Evolutionary conservation across 192 early-diverging fungal species (phyloP).

Genomic region (Rhizoclosmatium sp.): DNA sequence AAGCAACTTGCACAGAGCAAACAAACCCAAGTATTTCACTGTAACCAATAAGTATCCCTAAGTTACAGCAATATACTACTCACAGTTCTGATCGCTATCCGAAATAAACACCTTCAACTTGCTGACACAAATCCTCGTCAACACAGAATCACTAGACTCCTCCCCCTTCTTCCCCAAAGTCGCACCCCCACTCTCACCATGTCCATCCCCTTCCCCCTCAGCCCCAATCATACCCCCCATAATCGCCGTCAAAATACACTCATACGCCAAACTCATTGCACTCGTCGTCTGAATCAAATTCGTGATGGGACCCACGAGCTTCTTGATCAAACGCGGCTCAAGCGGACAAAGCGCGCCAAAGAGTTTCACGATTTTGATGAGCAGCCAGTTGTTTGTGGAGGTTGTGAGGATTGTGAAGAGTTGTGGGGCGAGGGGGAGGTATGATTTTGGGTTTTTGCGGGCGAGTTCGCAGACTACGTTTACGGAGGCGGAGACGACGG

Average conservation of each 20-base stretch:
- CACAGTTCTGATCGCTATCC: slow-evolving; percentile 91
- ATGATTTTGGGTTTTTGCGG: slow-evolving; percentile 88
- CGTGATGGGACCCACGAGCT: slow-evolving; percentile 83
- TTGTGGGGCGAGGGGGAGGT: slow-evolving; percentile 92
- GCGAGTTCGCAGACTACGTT: slow-evolving; percentile 98
- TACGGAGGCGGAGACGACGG: slow-evolving; percentile 91
- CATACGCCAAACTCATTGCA: slow-evolving; percentile 98
- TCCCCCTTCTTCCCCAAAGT: slow-evolving; percentile 31
- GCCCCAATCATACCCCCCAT: slow-evolving; percentile 84
- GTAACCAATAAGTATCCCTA: background rate
- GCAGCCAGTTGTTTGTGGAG: slow-evolving; percentile 98
- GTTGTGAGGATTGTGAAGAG: slow-evolving; percentile 89
- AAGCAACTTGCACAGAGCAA: slow-evolving; percentile 84
- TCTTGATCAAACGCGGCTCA: slow-evolving; percentile 92
- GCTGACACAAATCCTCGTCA: slow-evolving; percentile 82
- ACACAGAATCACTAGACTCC: slow-evolving; percentile 53
- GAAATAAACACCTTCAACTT: slow-evolving; percentile 86
- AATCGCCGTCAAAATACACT: slow-evolving; percentile 95
- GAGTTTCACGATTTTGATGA: slow-evolving; percentile 99
- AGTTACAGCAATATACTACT: slow-evolving; percentile 33
- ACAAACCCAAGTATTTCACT: slow-evolving; percentile 93
- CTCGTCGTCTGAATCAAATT: slow-evolving; percentile 85
- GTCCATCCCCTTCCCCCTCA: slow-evolving; percentile 50
- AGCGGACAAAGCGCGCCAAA: slow-evolving; percentile 91
- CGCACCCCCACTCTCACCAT: slow-evolving; percentile 35